phyloP scores from a whole-genome alignment of 2,329 filamentous ascomycete species.

The Metarhizium anisopliae region DNA sequence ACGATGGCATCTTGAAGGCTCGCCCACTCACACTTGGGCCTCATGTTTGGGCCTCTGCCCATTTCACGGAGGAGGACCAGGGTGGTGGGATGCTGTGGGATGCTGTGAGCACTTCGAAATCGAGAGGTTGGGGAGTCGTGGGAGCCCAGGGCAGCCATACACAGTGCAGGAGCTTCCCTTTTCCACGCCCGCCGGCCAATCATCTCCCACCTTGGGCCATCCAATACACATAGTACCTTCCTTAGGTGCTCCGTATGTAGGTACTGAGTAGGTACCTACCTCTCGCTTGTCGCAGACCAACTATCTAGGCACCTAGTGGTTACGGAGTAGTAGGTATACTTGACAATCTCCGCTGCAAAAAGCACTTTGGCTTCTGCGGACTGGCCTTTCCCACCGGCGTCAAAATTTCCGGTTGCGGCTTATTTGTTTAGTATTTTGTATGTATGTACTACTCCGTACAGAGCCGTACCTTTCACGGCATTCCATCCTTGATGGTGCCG shows the following conservation, averaged over 20 bases:
- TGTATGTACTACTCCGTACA: too few relatives aligned
- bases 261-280: neutral
- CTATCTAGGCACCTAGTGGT: too few relatives aligned
- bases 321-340: too few relatives aligned
- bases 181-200: conserved; percentile 3
- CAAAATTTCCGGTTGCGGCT: too few relatives aligned
- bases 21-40: conserved; percentile 4
- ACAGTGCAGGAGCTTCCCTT: neutral
- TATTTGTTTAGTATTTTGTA: too few relatives aligned
- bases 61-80: neutral
- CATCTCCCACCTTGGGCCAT: neutral
- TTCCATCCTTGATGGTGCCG: too few relatives aligned
- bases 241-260: neutral
- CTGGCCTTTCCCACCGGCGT: too few relatives aligned
- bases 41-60: conserved; percentile 5
- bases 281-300: neutral
- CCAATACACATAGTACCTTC: too few relatives aligned
- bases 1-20: neutral
- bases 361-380: too few relatives aligned
- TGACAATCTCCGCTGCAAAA: too few relatives aligned
- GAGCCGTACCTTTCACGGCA: too few relatives aligned
- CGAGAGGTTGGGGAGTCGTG: conserved; percentile 9
- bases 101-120: neutral
- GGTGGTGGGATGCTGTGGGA: neutral
- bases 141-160: too few relatives aligned